A percentile compares a stretch with the other conserved stretches of the same genome.
Conservation (phyloP, 2,329 filamentous ascomycete species). For the Sordariomycetes sp. region DNA sequence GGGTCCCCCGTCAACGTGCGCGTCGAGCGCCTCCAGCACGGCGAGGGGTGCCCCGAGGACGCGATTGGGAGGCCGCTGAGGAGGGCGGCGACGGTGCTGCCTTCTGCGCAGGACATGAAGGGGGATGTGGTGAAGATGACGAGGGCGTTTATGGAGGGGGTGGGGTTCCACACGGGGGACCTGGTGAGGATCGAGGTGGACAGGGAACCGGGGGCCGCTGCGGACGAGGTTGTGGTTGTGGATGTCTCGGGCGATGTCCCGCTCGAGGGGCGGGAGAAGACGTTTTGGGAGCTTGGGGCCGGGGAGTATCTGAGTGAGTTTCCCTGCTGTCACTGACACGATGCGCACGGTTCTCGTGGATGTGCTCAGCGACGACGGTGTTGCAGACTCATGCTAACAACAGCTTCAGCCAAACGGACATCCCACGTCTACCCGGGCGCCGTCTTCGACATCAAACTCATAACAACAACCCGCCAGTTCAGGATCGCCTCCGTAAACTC, state of each 20-base stretch:
- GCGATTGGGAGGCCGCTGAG: not conserved
- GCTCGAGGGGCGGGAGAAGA: conserved; percentile 16
- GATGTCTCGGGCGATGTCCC: conserved; percentile 30
- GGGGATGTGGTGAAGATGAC: conserved; percentile 52
- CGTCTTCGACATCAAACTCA: conserved; percentile 46
- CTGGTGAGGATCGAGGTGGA: conserved; percentile 36
- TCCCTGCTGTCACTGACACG: not conserved
- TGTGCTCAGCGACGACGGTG: not conserved
- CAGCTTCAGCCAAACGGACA: conserved; percentile 31
- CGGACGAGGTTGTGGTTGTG: conserved; percentile 45
- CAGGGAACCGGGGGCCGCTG: conserved; percentile 26
- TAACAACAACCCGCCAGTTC: conserved; percentile 28
- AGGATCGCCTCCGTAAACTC: conserved; percentile 41
- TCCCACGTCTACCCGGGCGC: conserved; percentile 60
- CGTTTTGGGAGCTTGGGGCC: conserved; percentile 21
- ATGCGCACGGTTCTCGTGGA: not conserved
- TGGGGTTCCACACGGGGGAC: conserved; percentile 60
- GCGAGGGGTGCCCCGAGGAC: not conserved
- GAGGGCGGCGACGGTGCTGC: conserved; percentile 2
- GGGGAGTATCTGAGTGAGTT: conserved; percentile 18
- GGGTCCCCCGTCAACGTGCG: not conserved
- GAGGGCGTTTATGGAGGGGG: conserved; percentile 58
- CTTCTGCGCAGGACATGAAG: conserved; percentile 1
- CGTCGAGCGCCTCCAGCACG: conserved; percentile 1
- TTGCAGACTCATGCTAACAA: not conserved